Base-by-base conservation (phyloP, 2,329 filamentous ascomycete genomes). In the Fusarium mangiferae region DNA sequence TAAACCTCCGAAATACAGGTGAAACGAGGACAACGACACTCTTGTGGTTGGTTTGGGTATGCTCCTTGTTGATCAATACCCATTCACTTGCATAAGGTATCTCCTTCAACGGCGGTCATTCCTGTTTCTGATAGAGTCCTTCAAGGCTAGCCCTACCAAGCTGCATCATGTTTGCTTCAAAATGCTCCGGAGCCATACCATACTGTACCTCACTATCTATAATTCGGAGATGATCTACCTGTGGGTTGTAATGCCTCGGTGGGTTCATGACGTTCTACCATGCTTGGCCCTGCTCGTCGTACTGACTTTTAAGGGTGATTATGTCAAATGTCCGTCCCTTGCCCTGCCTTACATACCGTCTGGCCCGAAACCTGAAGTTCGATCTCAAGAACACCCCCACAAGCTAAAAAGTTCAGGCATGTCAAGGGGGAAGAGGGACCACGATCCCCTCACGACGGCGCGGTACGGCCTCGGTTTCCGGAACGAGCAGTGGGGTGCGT, bases 401-500 rank as follows among this genome's bases (percentile, higher is more conserved):
- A 45, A 46, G 26, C 28, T 36, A 42, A 49, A 26, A 39, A 12
- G 45, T 15, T 24, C 33, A 61, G 38, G 42, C 38, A 66, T 66
- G 61, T 55, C 61, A 66, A 66, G 42, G 42, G 56, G 55, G 24
- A n/a, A 28, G 26, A n/a, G 39, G 39, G n/a, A 30, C 58, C 44
- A 28, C 45, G 57, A 68, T 68, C 57, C 61, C 60, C 66, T 61
- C 62, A 69, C 62, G 48, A 39, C 46, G 66, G 63, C 39, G 51
- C 56, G 49, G 60, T 57, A 52, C 71, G 71, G 71, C 49, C 45
- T 73, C 66, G 46, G 51, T 76, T 75, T 67, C 75, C 75, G 44
- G 68, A 77, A 77, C 65, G 28, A 75, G 75, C 26, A 75, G 72
- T 77, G 75, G 75, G 74, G 75, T 77, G 75, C 75, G 75, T 57